Conservation (phyloP, 768 basidiomycete genomes). For the Fistulinella prunicolor region DNA sequence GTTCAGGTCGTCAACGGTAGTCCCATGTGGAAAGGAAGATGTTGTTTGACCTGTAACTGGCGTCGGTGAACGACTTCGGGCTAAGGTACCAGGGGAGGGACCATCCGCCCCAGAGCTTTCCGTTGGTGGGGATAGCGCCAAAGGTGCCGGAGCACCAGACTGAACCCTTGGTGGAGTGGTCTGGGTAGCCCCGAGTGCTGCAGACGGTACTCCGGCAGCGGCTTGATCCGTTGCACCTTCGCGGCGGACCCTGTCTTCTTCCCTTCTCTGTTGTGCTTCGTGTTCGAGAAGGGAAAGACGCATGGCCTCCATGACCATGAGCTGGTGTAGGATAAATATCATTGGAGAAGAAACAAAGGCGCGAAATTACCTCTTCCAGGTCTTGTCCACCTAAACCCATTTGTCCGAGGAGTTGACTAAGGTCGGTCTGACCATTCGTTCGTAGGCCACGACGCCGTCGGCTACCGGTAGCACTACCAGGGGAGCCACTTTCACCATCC, state of each 20-base stretch:
- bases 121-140: neutral
- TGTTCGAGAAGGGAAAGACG: slow-evolving; percentile 90
- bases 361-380: slow-evolving; percentile 76
- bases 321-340: slow-evolving; percentile 40
- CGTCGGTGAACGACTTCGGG: slow-evolving; percentile 28
- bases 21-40: slow-evolving; percentile 26
- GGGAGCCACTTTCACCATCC: slow-evolving; percentile 35
- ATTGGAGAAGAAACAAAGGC: slow-evolving; percentile 22
- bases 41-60: slow-evolving; percentile 36
- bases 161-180: slow-evolving; percentile 5
- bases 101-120: slow-evolving; percentile 14
- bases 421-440: slow-evolving; percentile 48
- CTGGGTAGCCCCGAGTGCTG: slow-evolving; percentile 4
- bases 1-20: slow-evolving; percentile 27
- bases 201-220: slow-evolving; percentile 23
- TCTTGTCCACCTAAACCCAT: slow-evolving; percentile 84
- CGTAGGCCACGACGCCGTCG: slow-evolving; percentile 61
- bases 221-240: slow-evolving; percentile 39
- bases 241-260: slow-evolving; percentile 65
- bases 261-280: slow-evolving; percentile 85
- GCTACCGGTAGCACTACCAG: slow-evolving; percentile 39
- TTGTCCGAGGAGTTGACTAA: slow-evolving; percentile 57
- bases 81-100: slow-evolving; percentile 7
- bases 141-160: slow-evolving; percentile 2
- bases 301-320: slow-evolving; percentile 99